Conservation (phyloP, 1,284 basidiomycete genomes). For the Fomitopsis palustris region DNA sequence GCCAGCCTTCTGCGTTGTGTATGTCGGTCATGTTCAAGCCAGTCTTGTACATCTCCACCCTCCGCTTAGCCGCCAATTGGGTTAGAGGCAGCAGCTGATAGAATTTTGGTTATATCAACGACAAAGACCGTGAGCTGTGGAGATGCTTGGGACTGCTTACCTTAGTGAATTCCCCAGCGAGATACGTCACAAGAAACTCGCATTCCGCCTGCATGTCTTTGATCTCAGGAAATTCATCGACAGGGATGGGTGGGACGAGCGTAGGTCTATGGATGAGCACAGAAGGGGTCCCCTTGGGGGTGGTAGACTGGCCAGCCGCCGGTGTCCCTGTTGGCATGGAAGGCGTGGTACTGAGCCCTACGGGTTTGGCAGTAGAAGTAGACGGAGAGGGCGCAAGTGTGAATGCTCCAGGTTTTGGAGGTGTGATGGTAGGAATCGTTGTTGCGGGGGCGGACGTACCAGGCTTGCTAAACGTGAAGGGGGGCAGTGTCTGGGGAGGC, state of each 20-base stretch:
- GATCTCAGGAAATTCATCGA: conserved; percentile 20
- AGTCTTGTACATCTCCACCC: conserved; percentile 12
- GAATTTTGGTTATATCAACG: neutral
- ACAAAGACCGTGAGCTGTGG: neutral
- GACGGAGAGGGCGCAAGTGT: neutral
- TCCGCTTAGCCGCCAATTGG: conserved; percentile 23
- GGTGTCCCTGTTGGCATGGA: neutral
- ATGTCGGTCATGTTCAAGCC: conserved; percentile 42
- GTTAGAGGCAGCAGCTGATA: conserved; percentile 42
- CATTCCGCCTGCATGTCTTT: conserved; percentile 65
- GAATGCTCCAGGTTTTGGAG: neutral
- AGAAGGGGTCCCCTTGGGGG: neutral
- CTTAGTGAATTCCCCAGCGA: conserved; percentile 49
- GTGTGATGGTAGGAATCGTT: neutral
- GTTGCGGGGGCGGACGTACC: neutral
- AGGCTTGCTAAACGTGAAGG: neutral
- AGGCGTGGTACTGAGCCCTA: neutral
- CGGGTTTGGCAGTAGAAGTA: neutral
- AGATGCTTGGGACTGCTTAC: conserved; percentile 37
- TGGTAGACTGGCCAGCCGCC: neutral
- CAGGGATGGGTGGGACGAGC: neutral
- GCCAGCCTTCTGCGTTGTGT: conserved; percentile 48
- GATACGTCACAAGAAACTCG: conserved; percentile 35
- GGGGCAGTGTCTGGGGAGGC: neutral
- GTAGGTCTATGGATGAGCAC: neutral